Base-by-base conservation (phyloP, 2,329 filamentous ascomycete genomes). In the Diplodia intermedia region DNA sequence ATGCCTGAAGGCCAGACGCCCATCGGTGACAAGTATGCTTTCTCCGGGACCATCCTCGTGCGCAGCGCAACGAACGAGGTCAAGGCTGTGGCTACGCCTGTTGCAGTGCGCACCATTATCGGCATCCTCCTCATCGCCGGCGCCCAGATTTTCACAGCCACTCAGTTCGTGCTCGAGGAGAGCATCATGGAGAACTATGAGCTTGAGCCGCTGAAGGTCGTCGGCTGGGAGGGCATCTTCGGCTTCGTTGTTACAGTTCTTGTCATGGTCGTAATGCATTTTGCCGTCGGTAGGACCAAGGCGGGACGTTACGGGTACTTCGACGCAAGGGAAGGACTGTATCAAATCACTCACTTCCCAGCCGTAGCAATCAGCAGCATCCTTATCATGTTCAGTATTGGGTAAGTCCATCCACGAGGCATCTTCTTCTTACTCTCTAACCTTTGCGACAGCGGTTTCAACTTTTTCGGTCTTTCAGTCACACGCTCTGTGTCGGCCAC, bases 381-480 rank as follows among this genome's bases (percentile, higher is more conserved):
- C 8, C 79, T 97, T 69, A 98, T 98, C 78, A 99, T 99, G 95
- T 86, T 99, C 72, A 97, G 93, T 75, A 99, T 99, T 74, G 94
- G 94, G 91, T 96, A 87, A 77, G 88, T 38, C 61, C 66, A 60
- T 20, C 23, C 56, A 23, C 62, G 33, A 20, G 20, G 40, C 31
- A 18, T 66, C 9, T 14, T 33, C 14, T 14, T 26, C 7, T 0
- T 33, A 20, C 18, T 2, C 18, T 52, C 26, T 52, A 50, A 38
- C 33, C 11, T 38, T 26, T 7, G 11, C 47, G 23, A 38, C 70
- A 96, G 93, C 71, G 94, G 94, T 66, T 99, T 98, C 87, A 99
- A 99, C 82, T 99, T 97, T 84, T 99, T 99, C 79, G 95, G 95
- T 8, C 87, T 99, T 11, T 95, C 92, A 0, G 94, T 99, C 9